Conservation (phyloP, 2,329 filamentous ascomycete genomes). For the Colletotrichum echinochloae region DNA sequence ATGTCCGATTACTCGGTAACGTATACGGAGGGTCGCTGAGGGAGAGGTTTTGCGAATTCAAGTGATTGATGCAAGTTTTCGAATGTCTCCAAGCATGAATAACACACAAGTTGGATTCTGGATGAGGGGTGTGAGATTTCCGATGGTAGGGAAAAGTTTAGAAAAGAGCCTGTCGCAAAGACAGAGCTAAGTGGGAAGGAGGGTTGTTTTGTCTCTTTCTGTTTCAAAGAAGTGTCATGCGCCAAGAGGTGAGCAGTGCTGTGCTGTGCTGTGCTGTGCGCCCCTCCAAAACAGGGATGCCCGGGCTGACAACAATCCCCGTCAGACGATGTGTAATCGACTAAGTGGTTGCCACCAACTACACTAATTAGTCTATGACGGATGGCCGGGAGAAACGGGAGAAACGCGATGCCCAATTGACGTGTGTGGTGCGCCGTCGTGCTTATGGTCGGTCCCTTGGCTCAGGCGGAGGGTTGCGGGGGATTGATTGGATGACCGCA, state of each 20-base stretch:
- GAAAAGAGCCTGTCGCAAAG: background rate
- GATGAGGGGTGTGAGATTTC: background rate
- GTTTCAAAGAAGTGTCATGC: slow-evolving; percentile 27
- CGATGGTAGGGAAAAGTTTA: slow-evolving; percentile 12
- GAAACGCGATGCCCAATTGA: background rate
- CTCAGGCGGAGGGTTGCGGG: background rate
- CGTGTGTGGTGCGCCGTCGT: slow-evolving; percentile 11
- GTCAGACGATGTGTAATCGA: slow-evolving; percentile 36
- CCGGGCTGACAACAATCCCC: slow-evolving; percentile 12
- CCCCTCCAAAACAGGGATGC: slow-evolving; percentile 30
- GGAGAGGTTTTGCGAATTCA: background rate
- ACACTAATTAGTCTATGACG: background rate
- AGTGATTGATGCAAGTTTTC: background rate
- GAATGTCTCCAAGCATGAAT: background rate
- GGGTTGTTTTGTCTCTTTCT: slow-evolving; percentile 32
- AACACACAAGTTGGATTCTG: background rate
- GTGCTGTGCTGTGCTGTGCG: background rate
- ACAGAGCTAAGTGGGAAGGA: slow-evolving; percentile 10
- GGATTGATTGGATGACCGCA: slow-evolving; percentile 20
- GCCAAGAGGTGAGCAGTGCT: slow-evolving; percentile 29
- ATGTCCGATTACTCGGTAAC: slow-evolving; percentile 7
- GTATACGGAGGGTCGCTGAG: background rate
- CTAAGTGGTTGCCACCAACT: slow-evolving; percentile 27
- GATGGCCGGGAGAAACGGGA: slow-evolving; percentile 1
- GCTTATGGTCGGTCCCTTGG: background rate